phyloP scores from a whole-genome alignment of 495 filamentous ascomycete genomes.

The Aspergillus sclerotiicarbonarius region DNA sequence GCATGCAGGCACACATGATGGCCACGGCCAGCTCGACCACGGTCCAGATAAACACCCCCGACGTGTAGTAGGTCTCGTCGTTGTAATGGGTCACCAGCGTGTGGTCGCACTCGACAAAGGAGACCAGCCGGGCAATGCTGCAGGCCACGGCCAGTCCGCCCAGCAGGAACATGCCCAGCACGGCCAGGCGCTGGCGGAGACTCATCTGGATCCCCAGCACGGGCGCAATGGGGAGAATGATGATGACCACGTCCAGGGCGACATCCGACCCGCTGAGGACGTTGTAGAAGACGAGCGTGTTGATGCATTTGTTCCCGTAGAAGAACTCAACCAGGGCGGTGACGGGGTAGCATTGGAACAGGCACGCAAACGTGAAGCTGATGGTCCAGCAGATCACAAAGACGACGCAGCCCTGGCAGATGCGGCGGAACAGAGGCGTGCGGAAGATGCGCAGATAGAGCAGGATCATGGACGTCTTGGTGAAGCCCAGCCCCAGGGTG shows the following conservation, averaged over 20 bases:
- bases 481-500: not conserved
- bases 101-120: not conserved
- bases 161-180: not conserved
- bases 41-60: not conserved
- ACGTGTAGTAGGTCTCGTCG: not conserved
- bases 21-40: not conserved
- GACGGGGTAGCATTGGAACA: slow-evolving; percentile 3
- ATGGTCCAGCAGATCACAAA: not conserved
- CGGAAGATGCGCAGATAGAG: not conserved
- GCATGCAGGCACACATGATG: slow-evolving; percentile 1
- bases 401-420: not conserved
- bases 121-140: slow-evolving; percentile 3
- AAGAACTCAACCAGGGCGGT: slow-evolving; percentile 2
- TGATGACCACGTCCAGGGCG: not conserved
- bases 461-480: not conserved
- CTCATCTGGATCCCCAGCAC: not conserved
- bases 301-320: not conserved
- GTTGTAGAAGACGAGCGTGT: not conserved
- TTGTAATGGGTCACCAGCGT: not conserved
- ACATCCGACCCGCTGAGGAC: not conserved
- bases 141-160: not conserved
- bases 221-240: not conserved
- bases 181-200: not conserved
- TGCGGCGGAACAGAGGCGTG: not conserved
- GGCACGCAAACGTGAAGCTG: not conserved